Evolutionary conservation across 2,329 filamentous ascomycete species (phyloP).

Genomic region (Amphichorda felina): DNA sequence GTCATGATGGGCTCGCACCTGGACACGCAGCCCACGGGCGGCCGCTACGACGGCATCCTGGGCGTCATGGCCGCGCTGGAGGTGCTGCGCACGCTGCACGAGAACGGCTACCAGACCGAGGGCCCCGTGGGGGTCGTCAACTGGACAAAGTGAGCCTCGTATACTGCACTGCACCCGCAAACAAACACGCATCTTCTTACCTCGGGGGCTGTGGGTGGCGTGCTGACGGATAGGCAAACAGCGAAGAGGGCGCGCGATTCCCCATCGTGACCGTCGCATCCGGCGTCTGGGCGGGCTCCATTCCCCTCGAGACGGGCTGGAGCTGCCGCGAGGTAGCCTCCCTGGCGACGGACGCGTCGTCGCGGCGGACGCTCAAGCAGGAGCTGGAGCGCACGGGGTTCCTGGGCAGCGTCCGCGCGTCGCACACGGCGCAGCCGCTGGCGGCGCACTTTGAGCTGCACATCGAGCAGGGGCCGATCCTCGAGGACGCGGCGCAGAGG

Average conservation of each 20-base stretch:
- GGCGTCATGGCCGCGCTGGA: slow-evolving; percentile 65
- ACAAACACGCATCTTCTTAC: not conserved
- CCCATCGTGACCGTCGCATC: slow-evolving; percentile 66
- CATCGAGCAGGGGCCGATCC: slow-evolving; percentile 70
- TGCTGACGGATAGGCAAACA: slow-evolving; percentile 16
- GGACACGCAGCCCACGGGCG: slow-evolving; percentile 52
- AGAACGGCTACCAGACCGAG: slow-evolving; percentile 55
- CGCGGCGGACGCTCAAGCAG: slow-evolving; percentile 11
- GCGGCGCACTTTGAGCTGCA: slow-evolving; percentile 75
- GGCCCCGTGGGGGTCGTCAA: slow-evolving; percentile 65
- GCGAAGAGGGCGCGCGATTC: slow-evolving; percentile 72
- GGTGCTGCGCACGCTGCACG: slow-evolving; percentile 51
- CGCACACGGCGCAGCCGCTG: slow-evolving; percentile 35
- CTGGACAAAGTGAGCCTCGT: slow-evolving; percentile 53
- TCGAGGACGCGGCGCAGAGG: slow-evolving; percentile 32
- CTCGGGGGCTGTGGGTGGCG: no score
- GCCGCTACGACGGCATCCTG: slow-evolving; percentile 65
- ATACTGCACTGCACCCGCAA: no score
- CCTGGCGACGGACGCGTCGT: slow-evolving; percentile 1
- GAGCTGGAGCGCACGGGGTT: slow-evolving; percentile 62
- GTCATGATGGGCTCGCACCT: slow-evolving; percentile 63
- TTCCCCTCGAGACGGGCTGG: slow-evolving; percentile 51
- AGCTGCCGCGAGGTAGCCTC: slow-evolving; percentile 7
- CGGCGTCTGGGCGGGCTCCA: slow-evolving; percentile 63
- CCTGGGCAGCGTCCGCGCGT: slow-evolving; percentile 33